Base-by-base conservation (phyloP, 2,329 filamentous ascomycete genomes). In the Fusarium sp. region DNA sequence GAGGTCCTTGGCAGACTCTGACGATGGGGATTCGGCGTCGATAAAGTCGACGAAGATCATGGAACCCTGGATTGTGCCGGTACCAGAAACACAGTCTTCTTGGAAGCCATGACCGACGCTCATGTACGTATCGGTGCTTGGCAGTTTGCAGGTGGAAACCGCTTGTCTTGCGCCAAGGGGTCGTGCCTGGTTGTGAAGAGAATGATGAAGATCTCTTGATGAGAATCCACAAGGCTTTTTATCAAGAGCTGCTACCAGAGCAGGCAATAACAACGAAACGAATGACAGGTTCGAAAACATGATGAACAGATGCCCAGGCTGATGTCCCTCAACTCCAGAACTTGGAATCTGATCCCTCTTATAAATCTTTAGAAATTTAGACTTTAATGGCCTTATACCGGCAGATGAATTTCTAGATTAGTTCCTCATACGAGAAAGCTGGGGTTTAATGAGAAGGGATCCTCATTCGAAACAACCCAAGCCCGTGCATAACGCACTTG, bases 41-140 rank as follows among this genome's bases (percentile, higher is more conserved):
- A 70, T 59, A 51, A 80, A 81, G 68, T 81, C 79, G 55, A 81
- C 73, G 60, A 81, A 81, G 32, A 82, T 71, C 79, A 82, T 80
- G 57, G 73, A 76, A 18, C 73, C 78, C 12, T 58, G 68, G 3
- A 80, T 66, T 0, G 73, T 74, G 11, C 80, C 80, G 1, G 68
- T 75, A 55, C 76, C 77, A 1, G 79, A 73, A 3, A 77, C 77
- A 57, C 78, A 81, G 57, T 78, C 72, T 12, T 18, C 16, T 30
- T 29, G 8, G 10, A 64, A 50, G 8, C 44, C 44, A 58, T 50
- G 50, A 15, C 59, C 51, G n/a, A 65, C 24, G 16, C 20, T 24
- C 16, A 32, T 40, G 15, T 49, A 40, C 3, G 25, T 18, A 8
- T 57, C 24, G 2, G 42, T 42, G 11, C 27, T 63, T 32, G 47